Conservation (phyloP, 2,329 filamentous ascomycete genomes). For the Aspergillus awamori region DNA sequence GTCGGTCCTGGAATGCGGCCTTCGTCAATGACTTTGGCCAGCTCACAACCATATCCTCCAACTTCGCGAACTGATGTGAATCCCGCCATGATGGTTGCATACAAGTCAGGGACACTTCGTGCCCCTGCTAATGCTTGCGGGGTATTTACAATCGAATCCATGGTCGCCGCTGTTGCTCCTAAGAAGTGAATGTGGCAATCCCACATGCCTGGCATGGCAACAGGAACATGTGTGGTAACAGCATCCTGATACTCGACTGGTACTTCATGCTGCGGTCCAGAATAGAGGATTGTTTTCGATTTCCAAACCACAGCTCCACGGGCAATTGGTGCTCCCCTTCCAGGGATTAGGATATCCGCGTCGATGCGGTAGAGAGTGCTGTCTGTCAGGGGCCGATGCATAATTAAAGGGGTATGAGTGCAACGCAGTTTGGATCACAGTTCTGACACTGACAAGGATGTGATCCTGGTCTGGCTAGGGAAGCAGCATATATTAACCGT, state of each 20-base stretch:
- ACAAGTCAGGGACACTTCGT: slow-evolving; percentile 45
- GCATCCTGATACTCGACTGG: slow-evolving; percentile 38
- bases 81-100: slow-evolving; percentile 50
- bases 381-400: slow-evolving; percentile 8
- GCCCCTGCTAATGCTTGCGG: slow-evolving; percentile 44
- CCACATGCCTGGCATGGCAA: slow-evolving; percentile 58
- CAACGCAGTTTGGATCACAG: not conserved
- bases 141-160: slow-evolving; percentile 18
- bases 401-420: not conserved
- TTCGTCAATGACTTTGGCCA: slow-evolving; percentile 48
- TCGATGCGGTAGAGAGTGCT: slow-evolving; percentile 15
- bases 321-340: slow-evolving; percentile 47
- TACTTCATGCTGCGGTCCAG: slow-evolving; percentile 36
- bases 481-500: not conserved
- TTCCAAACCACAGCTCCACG: slow-evolving; percentile 46
- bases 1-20: slow-evolving; percentile 52
- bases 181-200: slow-evolving; percentile 56
- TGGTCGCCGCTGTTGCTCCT: slow-evolving; percentile 33
- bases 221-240: slow-evolving; percentile 40
- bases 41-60: slow-evolving; percentile 51
- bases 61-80: slow-evolving; percentile 57
- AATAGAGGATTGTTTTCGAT: slow-evolving; percentile 46
- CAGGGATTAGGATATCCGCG: slow-evolving; percentile 51
- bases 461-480: not conserved
- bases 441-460: not conserved